phyloP scores from a whole-genome alignment of 306 rosid genomes.

The Cicer judaicum region DNA sequence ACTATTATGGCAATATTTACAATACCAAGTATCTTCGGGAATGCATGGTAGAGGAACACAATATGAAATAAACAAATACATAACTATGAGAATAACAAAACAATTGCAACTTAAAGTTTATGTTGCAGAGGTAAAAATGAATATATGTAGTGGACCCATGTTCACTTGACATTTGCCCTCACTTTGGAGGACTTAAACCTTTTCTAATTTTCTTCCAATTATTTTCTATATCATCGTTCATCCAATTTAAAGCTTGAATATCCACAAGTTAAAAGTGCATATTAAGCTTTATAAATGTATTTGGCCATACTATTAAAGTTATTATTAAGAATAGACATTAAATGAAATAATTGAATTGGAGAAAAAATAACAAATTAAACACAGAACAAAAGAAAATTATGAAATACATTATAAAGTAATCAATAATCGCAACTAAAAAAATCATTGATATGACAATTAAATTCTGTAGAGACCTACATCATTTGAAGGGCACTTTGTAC shows the following conservation, averaged over 20 bases:
- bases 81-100: not conserved
- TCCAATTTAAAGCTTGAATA: not conserved
- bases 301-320: not conserved
- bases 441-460: no score
- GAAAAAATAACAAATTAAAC: not conserved
- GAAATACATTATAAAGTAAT: not conserved
- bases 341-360: not conserved
- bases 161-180: not conserved
- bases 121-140: not conserved
- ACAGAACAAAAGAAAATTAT: not conserved
- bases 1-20: constrained; percentile 76
- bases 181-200: not conserved
- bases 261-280: not conserved
- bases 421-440: no score
- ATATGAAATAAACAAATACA: constrained; percentile 53
- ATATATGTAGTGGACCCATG: not conserved
- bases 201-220: not conserved
- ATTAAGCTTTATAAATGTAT: not conserved
- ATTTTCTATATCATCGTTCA: not conserved
- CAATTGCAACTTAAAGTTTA: constrained; percentile 13
- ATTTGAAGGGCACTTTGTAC: not conserved
- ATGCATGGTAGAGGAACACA: constrained; percentile 70
- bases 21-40: constrained; percentile 83
- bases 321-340: not conserved
- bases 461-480: not conserved